phyloP scores from a whole-genome alignment of 306 rosid species.

The Fragaria vesca region DNA sequence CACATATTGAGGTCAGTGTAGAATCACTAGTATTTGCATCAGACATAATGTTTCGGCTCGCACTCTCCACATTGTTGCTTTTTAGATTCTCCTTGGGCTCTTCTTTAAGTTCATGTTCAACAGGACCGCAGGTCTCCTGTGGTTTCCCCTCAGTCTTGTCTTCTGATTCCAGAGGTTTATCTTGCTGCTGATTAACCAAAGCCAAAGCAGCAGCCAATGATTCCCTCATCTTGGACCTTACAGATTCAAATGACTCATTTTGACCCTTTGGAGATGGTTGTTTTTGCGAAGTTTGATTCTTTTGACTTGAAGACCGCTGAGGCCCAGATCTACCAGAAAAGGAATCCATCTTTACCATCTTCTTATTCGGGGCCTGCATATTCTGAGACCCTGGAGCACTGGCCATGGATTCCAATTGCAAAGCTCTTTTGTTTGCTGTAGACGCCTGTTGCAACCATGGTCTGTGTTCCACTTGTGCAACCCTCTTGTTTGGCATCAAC shows the following conservation, averaged over 20 bases:
- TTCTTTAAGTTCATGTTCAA: slow-evolving; percentile 31
- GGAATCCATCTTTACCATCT: slow-evolving; percentile 55
- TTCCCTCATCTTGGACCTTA: slow-evolving; percentile 98
- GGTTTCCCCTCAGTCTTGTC: slow-evolving; percentile 33
- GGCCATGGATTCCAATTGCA: slow-evolving; percentile 40
- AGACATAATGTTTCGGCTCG: slow-evolving; percentile 26
- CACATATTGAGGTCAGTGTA: slow-evolving; percentile 27
- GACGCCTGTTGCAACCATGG: slow-evolving; percentile 79
- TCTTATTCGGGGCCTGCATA: slow-evolving; percentile 44
- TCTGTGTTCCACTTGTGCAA: slow-evolving; percentile 48
- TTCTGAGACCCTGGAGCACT: slow-evolving; percentile 39
- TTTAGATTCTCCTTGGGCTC: slow-evolving; percentile 31
- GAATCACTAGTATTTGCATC: slow-evolving; percentile 33
- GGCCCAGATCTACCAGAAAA: slow-evolving; percentile 51
- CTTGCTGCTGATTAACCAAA: slow-evolving; percentile 56
- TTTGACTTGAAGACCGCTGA: slow-evolving; percentile 53
- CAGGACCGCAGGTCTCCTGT: slow-evolving; percentile 38
- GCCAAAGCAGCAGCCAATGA: slow-evolving; percentile 76
- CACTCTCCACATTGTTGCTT: slow-evolving; percentile 28
- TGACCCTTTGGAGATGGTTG: slow-evolving; percentile 57
- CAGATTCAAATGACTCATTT: slow-evolving; percentile 67
- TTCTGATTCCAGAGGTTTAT: slow-evolving; percentile 24
- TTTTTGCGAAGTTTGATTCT: slow-evolving; percentile 41
- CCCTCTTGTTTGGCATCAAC: slow-evolving; percentile 52
- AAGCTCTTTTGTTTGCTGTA: slow-evolving; percentile 35